Evolutionary conservation across 177 flowering plant species (phyloP).

Genomic region (Telopea speciosissima): DNA sequence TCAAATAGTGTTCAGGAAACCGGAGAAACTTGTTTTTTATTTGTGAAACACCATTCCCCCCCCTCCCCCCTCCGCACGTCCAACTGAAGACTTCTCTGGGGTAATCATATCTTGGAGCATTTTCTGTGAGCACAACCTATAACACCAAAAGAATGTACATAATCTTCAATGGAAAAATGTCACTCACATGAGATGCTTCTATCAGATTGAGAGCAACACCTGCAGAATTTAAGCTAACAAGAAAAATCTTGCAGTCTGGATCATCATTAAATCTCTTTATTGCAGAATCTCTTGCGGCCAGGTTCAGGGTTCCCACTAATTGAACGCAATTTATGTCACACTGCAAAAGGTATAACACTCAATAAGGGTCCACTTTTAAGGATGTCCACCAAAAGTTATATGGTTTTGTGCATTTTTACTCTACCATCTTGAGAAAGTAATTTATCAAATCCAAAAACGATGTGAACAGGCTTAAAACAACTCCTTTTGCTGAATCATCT

Average conservation of each 20-base stretch:
- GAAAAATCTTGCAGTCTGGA: constrained; percentile 79
- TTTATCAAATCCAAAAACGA: constrained; percentile 90
- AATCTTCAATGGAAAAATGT: neutral
- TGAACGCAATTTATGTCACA: constrained; percentile 75
- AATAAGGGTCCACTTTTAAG: neutral
- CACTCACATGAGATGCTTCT: constrained; percentile 90
- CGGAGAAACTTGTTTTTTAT: too few relatives aligned
- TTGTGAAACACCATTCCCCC: too few relatives aligned
- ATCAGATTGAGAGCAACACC: constrained; percentile 96
- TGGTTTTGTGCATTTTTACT: neutral
- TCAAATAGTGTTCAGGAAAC: too few relatives aligned
- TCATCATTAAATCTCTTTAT: constrained; percentile 72
- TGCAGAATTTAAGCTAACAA: constrained; percentile 97
- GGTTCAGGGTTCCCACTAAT: constrained; percentile 73
- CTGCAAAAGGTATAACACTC: constrained; percentile 40
- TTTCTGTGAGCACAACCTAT: too few relatives aligned
- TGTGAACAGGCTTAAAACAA: constrained; percentile 95
- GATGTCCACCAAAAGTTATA: neutral
- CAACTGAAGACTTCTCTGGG: too few relatives aligned
- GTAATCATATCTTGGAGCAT: too few relatives aligned
- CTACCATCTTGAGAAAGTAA: constrained; percentile 73
- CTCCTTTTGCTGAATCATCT: constrained; percentile 95
- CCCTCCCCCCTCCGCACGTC: too few relatives aligned
- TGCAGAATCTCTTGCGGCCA: constrained; percentile 67
- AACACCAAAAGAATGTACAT: neutral